Evolutionary conservation across 2,329 filamentous ascomycete genomes (phyloP).

Genomic region (Lomentospora prolificans): DNA sequence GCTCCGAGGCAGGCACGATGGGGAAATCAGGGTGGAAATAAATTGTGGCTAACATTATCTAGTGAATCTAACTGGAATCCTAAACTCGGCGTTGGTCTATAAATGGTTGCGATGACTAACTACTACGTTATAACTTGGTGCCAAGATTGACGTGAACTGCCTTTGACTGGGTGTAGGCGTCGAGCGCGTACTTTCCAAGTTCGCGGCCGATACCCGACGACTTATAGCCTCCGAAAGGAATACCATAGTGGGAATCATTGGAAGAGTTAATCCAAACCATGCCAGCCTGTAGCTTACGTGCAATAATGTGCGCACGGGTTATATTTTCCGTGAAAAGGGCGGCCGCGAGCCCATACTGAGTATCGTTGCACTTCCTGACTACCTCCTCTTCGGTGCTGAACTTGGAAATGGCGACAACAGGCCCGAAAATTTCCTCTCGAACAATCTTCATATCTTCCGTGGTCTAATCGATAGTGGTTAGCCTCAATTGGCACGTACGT

Average conservation of each 20-base stretch:
- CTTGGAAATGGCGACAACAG: conserved; percentile 35
- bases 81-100: no score
- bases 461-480: background rate
- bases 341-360: conserved; percentile 29
- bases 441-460: conserved; percentile 21
- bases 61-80: no score
- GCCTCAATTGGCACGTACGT: conserved; percentile 7
- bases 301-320: conserved; percentile 5
- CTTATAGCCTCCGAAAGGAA: conserved; percentile 14
- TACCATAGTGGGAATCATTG: conserved; percentile 11
- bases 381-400: conserved; percentile 40
- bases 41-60: no score
- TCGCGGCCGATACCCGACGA: conserved; percentile 13
- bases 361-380: conserved; percentile 35
- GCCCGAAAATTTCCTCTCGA: conserved; percentile 41
- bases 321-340: conserved; percentile 9
- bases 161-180: conserved; percentile 10
- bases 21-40: no score
- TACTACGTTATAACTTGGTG: background rate
- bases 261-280: conserved; percentile 9
- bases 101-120: no score
- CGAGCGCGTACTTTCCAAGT: conserved; percentile 10
- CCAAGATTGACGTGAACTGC: conserved; percentile 7
- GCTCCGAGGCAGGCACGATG: no score
- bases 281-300: conserved; percentile 7